Base-by-base conservation (phyloP, 2,329 filamentous ascomycete species). In the Penicillium digitatum region DNA sequence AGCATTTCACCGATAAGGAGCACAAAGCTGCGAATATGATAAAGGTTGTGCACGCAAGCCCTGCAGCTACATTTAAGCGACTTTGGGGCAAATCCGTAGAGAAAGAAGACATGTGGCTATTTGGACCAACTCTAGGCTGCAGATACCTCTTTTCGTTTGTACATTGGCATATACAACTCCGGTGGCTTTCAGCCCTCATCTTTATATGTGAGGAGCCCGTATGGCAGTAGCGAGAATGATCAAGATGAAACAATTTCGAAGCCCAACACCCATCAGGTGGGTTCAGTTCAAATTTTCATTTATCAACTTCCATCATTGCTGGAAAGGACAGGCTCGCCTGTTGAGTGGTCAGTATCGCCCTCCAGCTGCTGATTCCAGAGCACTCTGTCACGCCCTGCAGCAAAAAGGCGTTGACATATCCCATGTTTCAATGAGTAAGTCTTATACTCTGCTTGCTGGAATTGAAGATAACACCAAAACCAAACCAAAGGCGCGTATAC, bases 21-120 rank as follows among this genome's bases (percentile, higher is more conserved):
- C 76, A 87, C 47, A 80, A 88, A 60, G 72, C 84, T 5, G 81
- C 81, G 0, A 84, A 82, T 56, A 84, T 86, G 0, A 60, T 82
- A 38, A 88, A 85, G 58, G 68, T 87, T 53, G 83, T 81, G 45
- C 84, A 90, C 65, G 78, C 91, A 3, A 88, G 83, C 5, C 83
- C 87, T 1, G 83, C 87, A 0, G 86, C 87, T 0, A 80, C 95
- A 3, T 82, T 93, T 69, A 90, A 94, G 71, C 87, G 88, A 60
- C 78, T 95, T 6, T 79, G 94, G 16, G 84, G 89, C 9, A 72
- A 66, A 57, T 87, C 89, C 60, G 86, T 88, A 0, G 88, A 91
- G 37, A 88, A 86, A 71, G 90, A 90, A 59, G 92, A 93, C 66
- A 94, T 89, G 5, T 96, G 92, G 92, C 95, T 96, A 61, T 96